Percentiles rank a stretch among this genome's conserved stretches.
phyloP scores from a whole-genome alignment of 140 eudicot genomes.

The Ambrosia hybrid region DNA sequence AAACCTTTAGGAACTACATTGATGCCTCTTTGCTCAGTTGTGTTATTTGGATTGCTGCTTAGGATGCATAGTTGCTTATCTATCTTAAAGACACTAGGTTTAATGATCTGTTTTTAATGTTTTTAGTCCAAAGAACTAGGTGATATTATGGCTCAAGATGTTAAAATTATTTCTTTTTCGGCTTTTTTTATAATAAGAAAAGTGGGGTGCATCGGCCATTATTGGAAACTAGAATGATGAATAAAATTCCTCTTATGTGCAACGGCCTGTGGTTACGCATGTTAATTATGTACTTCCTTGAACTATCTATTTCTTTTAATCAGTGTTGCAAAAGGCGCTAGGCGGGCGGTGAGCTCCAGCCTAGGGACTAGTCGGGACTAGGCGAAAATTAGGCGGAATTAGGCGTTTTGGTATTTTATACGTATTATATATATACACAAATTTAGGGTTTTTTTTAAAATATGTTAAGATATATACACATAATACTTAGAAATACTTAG shows the following conservation, averaged over 20 bases:
- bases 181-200: not conserved
- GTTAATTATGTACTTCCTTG: not conserved
- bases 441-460: too few species aligned
- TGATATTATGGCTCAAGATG: conserved; percentile 3
- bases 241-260: not conserved
- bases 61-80: not conserved
- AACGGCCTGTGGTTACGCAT: not conserved
- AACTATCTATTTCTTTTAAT: not conserved
- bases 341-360: too few species aligned
- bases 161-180: not conserved
- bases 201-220: too few species aligned
- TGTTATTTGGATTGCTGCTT: not conserved
- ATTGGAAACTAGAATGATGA: conserved; percentile 18
- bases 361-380: too few species aligned
- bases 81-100: not conserved
- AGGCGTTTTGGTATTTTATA: too few species aligned
- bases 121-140: not conserved
- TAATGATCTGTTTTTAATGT: not conserved
- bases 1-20: not conserved
- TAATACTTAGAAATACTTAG: too few species aligned
- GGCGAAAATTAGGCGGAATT: too few species aligned
- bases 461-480: too few species aligned
- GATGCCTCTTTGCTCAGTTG: not conserved
- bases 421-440: too few species aligned
- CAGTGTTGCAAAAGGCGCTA: too few species aligned